These are phyloP conservation scores for Pseudopyricularia cyperi DNA, from an alignment of 2,329 filamentous ascomycete species.

Conservation along the genomic window DNA sequence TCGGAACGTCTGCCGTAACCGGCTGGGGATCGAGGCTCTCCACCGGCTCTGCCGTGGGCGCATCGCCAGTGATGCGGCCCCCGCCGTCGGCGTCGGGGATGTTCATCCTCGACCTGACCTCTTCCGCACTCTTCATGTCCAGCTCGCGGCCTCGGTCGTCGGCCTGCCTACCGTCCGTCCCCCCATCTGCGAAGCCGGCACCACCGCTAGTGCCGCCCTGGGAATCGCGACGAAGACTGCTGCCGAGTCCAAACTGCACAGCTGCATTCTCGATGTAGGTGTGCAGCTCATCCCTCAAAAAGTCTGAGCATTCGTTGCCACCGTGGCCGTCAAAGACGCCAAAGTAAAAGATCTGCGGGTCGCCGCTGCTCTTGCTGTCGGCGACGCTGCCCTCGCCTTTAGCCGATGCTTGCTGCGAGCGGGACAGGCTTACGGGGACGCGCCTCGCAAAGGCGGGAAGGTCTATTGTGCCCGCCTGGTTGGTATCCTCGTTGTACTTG, in stretches of 20 bases:
- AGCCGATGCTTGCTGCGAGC: slow-evolving; percentile 22
- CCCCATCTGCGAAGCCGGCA: background rate
- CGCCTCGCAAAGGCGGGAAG: slow-evolving; percentile 84
- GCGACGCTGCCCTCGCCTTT: slow-evolving; percentile 54
- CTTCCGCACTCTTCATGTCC: slow-evolving; percentile 35
- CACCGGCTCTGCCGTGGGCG: slow-evolving; percentile 24
- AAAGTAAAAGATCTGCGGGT: slow-evolving; percentile 97
- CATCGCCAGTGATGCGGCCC: slow-evolving; percentile 17
- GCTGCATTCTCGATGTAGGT: slow-evolving; percentile 79
- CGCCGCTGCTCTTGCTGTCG: slow-evolving; percentile 60
- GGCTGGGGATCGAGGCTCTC: slow-evolving; percentile 25
- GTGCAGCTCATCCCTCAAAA: slow-evolving; percentile 73
- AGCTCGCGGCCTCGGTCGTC: slow-evolving; percentile 16
- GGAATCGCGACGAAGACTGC: slow-evolving; percentile 47
- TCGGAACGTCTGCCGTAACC: slow-evolving; percentile 37
- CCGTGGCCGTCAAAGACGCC: slow-evolving; percentile 94
- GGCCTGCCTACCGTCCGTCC: background rate
- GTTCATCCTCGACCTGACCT: slow-evolving; percentile 24
- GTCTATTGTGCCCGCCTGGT: slow-evolving; percentile 87
- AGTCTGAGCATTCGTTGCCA: slow-evolving; percentile 76
- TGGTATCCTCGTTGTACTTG: slow-evolving; percentile 84
- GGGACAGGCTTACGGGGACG: slow-evolving; percentile 49
- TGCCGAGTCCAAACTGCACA: slow-evolving; percentile 61
- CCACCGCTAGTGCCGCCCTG: slow-evolving; percentile 2
- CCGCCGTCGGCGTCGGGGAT: slow-evolving; percentile 19